These are phyloP conservation scores for Trichoderma guizhouense DNA, from an alignment of 2,329 filamentous ascomycete species.

Conservation along the genomic window DNA sequence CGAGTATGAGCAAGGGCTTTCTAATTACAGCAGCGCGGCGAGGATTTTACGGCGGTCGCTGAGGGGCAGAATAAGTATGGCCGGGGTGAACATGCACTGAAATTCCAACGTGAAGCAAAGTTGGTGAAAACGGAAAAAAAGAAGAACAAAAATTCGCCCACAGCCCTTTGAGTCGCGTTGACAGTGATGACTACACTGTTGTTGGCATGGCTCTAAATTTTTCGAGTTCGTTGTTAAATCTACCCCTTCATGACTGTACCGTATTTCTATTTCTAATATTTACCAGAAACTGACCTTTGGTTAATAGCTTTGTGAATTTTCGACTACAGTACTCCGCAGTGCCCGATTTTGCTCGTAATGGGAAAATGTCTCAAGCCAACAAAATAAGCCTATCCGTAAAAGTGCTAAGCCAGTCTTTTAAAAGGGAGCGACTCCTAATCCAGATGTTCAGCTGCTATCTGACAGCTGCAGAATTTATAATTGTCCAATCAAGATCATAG, in stretches of 20 bases:
- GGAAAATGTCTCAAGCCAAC: neutral
- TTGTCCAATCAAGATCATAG: neutral
- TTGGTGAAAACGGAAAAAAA: too few relatives aligned
- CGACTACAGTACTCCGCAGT: neutral
- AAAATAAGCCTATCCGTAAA: neutral
- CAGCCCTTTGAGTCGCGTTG: neutral
- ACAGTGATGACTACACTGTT: neutral
- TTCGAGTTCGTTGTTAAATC: neutral
- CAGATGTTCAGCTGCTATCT: neutral
- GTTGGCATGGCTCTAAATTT: neutral
- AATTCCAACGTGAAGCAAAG: too few relatives aligned
- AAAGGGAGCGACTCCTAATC: neutral
- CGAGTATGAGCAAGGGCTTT: too few relatives aligned
- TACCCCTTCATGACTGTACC: neutral
- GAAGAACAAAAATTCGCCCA: neutral
- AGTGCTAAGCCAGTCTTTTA: neutral
- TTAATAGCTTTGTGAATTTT: neutral
- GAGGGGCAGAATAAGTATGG: too few relatives aligned
- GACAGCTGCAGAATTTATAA: neutral
- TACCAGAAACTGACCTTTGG: neutral
- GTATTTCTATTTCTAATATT: neutral
- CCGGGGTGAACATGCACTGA: too few relatives aligned
- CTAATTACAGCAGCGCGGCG: too few relatives aligned
- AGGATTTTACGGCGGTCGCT: too few relatives aligned
- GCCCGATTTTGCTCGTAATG: neutral